Evolutionary conservation across 2,329 filamentous ascomycete genomes (phyloP), one percentile per base, ranked within the genome.

Genomic region (Fusarium chaquense): DNA sequence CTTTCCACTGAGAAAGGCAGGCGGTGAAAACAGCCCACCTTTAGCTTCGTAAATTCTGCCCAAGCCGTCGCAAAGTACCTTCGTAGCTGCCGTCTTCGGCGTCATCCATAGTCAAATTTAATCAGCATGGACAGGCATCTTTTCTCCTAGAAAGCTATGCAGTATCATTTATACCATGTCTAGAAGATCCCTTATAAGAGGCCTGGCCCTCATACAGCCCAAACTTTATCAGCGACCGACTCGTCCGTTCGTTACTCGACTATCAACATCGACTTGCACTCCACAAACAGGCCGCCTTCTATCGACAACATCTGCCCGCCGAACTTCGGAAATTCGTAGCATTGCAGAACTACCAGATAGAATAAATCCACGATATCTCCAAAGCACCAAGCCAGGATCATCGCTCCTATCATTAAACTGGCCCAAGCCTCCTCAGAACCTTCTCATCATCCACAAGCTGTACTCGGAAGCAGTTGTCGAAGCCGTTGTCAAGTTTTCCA

Each of bases 371-470:
- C 77, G 78, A 6, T 81, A 80, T 44, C 70, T 81, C 6, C 78
- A 78, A 44, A 76, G 76, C 50, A 73, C 72, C 81, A 87, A 81
- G 69, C 80, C 82, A 15, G 82, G 81, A 4, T 86, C 85, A 12
- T 86, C 85, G 0, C 80, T 89, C 11, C 80, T 89, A 38, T 85
- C 86, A 2, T 78, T 89, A 2, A 84, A 85, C 73, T 87, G 83
- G 83, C 83, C 83, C 0, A 79, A 81, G 24, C 86, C 87, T 2
- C 87, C 85, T 36, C 83, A 82, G 52, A 89, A 89, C 67, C 78
- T 89, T 47, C 80, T 89, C 28, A 80, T 89, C 41, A 85, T 89
- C 59, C 86, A 87, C 43, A 89, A 89, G 76, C 82, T 88, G 51
- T 85, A 85, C 67, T 84, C 86, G 1, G 83, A 85, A 0, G 80